Conservation (phyloP, 208 protist species). For the Trichomonas gallinae region DNA sequence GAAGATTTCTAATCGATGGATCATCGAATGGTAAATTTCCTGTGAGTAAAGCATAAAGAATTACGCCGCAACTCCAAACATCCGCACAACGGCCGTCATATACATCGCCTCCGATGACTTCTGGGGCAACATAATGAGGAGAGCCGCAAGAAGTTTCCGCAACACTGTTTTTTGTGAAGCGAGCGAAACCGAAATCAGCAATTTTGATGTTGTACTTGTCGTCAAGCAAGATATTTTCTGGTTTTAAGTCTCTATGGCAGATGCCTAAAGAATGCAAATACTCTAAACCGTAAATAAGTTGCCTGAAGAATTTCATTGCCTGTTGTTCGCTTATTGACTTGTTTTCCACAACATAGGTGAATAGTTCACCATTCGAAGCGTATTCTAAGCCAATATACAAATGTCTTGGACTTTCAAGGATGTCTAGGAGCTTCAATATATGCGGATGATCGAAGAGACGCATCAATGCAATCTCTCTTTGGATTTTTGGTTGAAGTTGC, state of each 20-base stretch:
- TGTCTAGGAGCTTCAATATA: background rate
- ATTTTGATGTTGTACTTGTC: background rate
- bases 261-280: conserved; percentile 27
- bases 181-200: conserved; percentile 17
- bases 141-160: conserved; percentile 15
- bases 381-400: background rate
- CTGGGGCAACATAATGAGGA: conserved; percentile 20
- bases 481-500: background rate
- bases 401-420: background rate
- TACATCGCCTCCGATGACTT: background rate
- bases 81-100: background rate
- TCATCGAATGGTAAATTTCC: background rate
- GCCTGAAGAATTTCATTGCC: background rate
- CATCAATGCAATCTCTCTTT: background rate
- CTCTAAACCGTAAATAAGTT: conserved; percentile 26
- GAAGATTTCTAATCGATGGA: background rate
- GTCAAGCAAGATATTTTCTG: conserved; percentile 26
- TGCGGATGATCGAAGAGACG: background rate
- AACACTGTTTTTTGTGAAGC: background rate
- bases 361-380: background rate
- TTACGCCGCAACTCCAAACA: conserved; percentile 14
- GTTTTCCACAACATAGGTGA: background rate
- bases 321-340: background rate
- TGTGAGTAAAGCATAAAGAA: background rate
- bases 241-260: conserved; percentile 29